Conservation (phyloP, 257 asterid species). For the Jaltomata sinuosa region DNA sequence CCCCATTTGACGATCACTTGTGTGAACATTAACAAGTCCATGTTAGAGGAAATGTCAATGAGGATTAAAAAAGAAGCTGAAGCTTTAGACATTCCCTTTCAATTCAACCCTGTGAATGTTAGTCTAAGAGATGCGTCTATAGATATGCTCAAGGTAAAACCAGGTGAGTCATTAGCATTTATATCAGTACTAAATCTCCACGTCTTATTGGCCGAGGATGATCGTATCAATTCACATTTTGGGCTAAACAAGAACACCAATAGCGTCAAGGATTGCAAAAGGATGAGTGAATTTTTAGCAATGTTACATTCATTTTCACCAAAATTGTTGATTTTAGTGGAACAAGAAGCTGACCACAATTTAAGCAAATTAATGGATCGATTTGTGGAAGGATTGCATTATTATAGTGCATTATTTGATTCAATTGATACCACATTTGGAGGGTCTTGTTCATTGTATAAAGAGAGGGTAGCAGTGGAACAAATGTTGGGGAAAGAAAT, state of each 20-base stretch:
- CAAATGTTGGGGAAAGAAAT: constrained; percentile 49
- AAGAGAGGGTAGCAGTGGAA: constrained; percentile 26
- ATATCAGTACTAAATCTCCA: constrained; percentile 34
- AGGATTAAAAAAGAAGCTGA: constrained; percentile 32
- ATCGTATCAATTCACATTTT: constrained; percentile 19
- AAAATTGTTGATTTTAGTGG: constrained; percentile 28
- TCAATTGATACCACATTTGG: constrained; percentile 21
- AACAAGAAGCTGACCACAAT: constrained; percentile 49
- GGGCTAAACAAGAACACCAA: constrained; percentile 7
- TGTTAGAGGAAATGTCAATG: constrained; percentile 16
- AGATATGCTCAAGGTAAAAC: constrained; percentile 26
- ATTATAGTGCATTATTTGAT: constrained; percentile 41
- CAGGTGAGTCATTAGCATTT: constrained; percentile 37
- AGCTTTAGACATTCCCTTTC: constrained; percentile 21
- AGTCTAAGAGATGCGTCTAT: constrained; percentile 20
- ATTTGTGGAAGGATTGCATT: constrained; percentile 42
- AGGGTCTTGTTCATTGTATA: constrained; percentile 7
- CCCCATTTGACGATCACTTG: constrained; percentile 32
- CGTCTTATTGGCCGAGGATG: constrained; percentile 37
- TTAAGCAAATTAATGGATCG: constrained; percentile 26
- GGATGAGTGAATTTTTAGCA: constrained; percentile 20
- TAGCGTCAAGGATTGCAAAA: constrained; percentile 22
- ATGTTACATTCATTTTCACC: constrained; percentile 27
- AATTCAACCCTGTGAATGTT: constrained; percentile 21
- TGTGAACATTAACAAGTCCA: constrained; percentile 15